A percentile compares a stretch with the other conserved stretches of the same genome.
Evolutionary conservation across 1,284 basidiomycete genomes (phyloP).

Genomic region (Ustilago crameri): DNA sequence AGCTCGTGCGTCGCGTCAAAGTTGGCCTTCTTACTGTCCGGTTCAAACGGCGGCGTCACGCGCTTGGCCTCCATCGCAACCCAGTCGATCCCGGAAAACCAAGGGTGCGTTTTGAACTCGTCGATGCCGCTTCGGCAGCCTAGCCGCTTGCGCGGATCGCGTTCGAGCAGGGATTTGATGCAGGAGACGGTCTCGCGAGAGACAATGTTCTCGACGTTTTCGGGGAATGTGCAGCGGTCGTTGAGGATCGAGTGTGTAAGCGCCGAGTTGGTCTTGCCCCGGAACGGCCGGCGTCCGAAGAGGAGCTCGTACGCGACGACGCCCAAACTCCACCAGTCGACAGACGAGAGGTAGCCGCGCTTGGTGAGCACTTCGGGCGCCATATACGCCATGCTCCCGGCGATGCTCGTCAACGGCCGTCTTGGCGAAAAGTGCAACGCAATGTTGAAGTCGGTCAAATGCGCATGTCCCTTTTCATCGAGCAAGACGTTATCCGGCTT

Average conservation of each 20-base stretch:
- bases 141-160: slow-evolving; percentile 82
- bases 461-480: slow-evolving; percentile 90
- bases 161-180: slow-evolving; percentile 75
- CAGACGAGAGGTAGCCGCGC: slow-evolving; percentile 58
- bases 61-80: slow-evolving; percentile 79
- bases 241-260: slow-evolving; percentile 62
- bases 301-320: slow-evolving; percentile 62
- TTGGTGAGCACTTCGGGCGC: slow-evolving; percentile 67
- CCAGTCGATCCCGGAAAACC: slow-evolving; percentile 91
- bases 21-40: slow-evolving; percentile 97
- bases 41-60: slow-evolving; percentile 85
- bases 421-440: slow-evolving; percentile 94
- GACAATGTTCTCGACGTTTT: slow-evolving; percentile 61
- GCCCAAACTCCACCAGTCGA: slow-evolving; percentile 64
- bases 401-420: slow-evolving; percentile 86
- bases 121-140: slow-evolving; percentile 80
- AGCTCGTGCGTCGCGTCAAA: slow-evolving; percentile 99
- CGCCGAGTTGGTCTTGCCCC: slow-evolving; percentile 62
- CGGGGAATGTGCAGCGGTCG: slow-evolving; percentile 60
- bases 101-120: slow-evolving; percentile 79
- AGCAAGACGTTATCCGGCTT: slow-evolving; percentile 97
- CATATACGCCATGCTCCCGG: slow-evolving; percentile 94
- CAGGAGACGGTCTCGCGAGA: slow-evolving; percentile 50
- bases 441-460: slow-evolving; percentile 98
- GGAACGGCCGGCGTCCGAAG: slow-evolving; percentile 60